Base-by-base conservation (phyloP, 495 filamentous ascomycete genomes). In the Entonaema liquescens region DNA sequence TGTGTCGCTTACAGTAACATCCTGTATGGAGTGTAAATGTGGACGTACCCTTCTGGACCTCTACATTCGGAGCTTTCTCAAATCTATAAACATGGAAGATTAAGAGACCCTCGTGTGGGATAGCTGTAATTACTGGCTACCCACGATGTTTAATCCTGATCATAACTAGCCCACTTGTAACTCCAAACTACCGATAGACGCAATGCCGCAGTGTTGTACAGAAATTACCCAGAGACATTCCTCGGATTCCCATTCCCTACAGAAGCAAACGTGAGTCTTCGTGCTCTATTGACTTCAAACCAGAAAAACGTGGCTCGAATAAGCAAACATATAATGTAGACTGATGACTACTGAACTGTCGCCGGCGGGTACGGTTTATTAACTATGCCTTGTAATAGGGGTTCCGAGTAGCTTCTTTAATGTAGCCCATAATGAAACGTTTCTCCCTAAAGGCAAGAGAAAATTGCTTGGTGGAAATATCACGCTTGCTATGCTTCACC, bases 401-500 rank as follows among this genome's bases (percentile, higher is more conserved):
- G 42, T 4, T 28, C 35, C 28, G 36, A 31, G 36, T 15, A 5
- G 15, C 56, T 15, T 2, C 9, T 7, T 26, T 28, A 23, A 12
- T 13, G 38, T 31, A 29, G 15, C 26, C 11, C 44, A 42, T 42
- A 36, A 0, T 12, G 12, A 11, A 44, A 28, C 1, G 42, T 56
- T 56, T 17, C 36, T 7, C 12, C 23, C 19, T n/a, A 62, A 6
- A n/a, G 33, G 21, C 26, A 31, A 31, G 42, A 44, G 38, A 35
- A 12, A 29, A 15, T 31, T 26, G 33, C 28, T 28, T 8, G 7
- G 31, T 19, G 3, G 2, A 29, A 28, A 0, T 33, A 21, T 17
- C 19, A 29, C n/a, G 19, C n/a, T 17, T 17, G 12, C 54, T 74
- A 81, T 38, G 77, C 74, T 67, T 81, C 78, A 9, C 70, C 79